Evolutionary conservation across 78 protist species (phyloP).

Genomic region (Monosiga brevicollis): DNA sequence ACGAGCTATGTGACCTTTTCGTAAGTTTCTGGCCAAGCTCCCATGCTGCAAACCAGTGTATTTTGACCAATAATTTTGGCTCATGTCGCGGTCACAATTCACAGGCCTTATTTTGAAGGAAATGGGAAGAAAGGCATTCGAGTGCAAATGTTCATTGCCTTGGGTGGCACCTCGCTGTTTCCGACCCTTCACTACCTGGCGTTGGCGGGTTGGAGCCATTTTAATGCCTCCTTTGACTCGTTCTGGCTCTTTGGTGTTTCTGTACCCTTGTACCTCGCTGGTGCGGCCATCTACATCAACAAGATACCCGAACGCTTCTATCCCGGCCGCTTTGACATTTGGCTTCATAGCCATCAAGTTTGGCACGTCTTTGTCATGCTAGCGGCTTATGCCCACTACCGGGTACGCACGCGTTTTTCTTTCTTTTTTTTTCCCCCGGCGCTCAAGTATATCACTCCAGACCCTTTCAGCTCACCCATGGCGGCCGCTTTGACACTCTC

Average conservation of each 20-base stretch:
- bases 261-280: background rate
- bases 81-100: background rate
- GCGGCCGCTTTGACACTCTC: too few species aligned
- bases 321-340: constrained; percentile 6
- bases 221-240: background rate
- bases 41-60: too few species aligned
- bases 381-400: background rate
- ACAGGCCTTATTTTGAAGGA: background rate
- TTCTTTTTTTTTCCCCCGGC: background rate
- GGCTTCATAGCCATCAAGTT: background rate
- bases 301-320: background rate
- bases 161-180: background rate
- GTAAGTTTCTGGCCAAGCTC: too few species aligned
- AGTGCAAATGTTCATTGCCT: background rate
- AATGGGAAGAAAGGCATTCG: background rate
- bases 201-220: background rate
- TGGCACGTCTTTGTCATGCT: background rate
- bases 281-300: background rate
- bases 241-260: background rate
- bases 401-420: background rate
- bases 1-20: background rate
- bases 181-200: background rate
- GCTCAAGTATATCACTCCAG: background rate
- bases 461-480: too few species aligned
- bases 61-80: too few species aligned